Conservation (phyloP, 208 protist species). For the Trichomonas vaginalis region DNA sequence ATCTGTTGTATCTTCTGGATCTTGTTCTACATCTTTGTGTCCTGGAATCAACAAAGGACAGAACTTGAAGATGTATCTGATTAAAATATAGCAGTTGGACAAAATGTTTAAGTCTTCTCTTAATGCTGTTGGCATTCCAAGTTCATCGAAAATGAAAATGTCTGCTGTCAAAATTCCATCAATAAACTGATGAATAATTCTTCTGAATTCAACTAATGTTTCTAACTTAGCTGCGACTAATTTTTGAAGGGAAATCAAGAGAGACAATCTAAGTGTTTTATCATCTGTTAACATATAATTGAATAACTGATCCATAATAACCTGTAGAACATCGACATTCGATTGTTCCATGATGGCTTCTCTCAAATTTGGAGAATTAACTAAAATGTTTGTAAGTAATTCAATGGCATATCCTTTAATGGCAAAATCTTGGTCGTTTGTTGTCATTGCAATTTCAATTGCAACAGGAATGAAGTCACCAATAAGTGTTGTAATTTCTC, state of each 20-base stretch:
- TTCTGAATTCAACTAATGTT: not conserved
- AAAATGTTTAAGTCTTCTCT: not conserved
- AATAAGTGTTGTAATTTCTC: not conserved
- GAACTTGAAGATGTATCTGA: not conserved
- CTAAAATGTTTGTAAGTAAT: not conserved
- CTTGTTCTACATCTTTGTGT: not conserved
- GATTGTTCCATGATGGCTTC: not conserved
- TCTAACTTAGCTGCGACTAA: not conserved
- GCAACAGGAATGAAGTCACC: not conserved
- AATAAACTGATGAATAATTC: not conserved
- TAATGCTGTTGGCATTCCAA: not conserved
- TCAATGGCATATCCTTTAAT: not conserved
- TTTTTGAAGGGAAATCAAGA: not conserved
- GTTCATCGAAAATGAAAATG: not conserved
- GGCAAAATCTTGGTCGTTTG: not conserved
- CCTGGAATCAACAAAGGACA: not conserved
- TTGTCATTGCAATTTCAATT: not conserved
- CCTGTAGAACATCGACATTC: not conserved
- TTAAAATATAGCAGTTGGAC: not conserved
- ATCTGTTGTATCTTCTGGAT: not conserved
- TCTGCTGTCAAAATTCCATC: not conserved
- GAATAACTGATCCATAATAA: not conserved
- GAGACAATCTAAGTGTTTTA: not conserved
- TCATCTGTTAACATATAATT: not conserved
- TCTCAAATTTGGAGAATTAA: too few relatives aligned